Percentiles rank a stretch among this genome's conserved stretches.
phyloP scores from a whole-genome alignment of 345 rosid genomes.

The Citrus reticulata region DNA sequence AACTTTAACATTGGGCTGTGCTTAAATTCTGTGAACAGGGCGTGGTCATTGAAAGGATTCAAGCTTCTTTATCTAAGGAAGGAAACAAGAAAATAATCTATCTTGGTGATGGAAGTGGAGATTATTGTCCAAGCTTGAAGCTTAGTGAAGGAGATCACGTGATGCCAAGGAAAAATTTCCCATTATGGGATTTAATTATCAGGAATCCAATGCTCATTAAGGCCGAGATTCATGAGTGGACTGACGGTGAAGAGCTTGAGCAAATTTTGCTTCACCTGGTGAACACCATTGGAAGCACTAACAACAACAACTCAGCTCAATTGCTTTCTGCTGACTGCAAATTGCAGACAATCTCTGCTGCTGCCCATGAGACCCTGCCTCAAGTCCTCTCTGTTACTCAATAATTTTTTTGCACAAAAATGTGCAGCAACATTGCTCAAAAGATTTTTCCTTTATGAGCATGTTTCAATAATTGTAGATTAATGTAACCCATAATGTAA shows the following conservation, averaged over 20 bases:
- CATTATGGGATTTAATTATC: constrained; percentile 72
- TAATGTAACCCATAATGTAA: not conserved
- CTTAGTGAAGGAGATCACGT: constrained; percentile 45
- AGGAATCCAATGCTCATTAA: constrained; percentile 46
- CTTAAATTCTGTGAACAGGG: constrained; percentile 37
- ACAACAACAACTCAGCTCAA: not conserved
- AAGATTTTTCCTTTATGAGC: not conserved
- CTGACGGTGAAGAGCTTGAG: constrained; percentile 64
- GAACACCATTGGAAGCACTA: constrained; percentile 19
- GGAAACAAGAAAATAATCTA: constrained; percentile 55
- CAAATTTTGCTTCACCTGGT: constrained; percentile 35
- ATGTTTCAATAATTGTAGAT: not conserved
- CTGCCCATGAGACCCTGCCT: constrained; percentile 31
- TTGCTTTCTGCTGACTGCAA: constrained; percentile 48
- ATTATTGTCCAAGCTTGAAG: constrained; percentile 79
- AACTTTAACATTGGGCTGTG: not conserved
- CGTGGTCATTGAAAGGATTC: constrained; percentile 54
- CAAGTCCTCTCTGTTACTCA: constrained; percentile 41
- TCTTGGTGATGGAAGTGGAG: constrained; percentile 82
- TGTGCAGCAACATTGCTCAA: not conserved
- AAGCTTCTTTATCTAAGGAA: constrained; percentile 46
- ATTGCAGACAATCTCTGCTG: constrained; percentile 35
- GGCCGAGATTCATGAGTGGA: constrained; percentile 74
- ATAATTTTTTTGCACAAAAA: constrained; percentile 9
- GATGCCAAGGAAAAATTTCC: constrained; percentile 90